Percentiles rank a stretch among this genome's conserved stretches.
phyloP scores from a whole-genome alignment of 495 filamentous ascomycete species.

The Tuber umbilicatum region DNA sequence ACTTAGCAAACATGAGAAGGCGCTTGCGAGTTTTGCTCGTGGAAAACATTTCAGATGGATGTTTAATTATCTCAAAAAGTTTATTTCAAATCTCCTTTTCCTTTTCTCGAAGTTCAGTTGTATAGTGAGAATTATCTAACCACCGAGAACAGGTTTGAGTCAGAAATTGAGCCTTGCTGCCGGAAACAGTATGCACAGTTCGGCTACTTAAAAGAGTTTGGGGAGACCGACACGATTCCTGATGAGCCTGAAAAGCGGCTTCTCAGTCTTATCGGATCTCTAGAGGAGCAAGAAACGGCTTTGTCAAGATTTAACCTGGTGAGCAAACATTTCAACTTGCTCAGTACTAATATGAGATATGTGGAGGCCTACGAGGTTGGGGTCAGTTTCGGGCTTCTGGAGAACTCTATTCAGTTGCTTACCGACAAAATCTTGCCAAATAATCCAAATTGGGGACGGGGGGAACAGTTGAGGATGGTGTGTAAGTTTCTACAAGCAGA shows the following conservation, averaged over 20 bases:
- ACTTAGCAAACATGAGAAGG: slow-evolving; percentile 15
- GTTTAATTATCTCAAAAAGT: slow-evolving; percentile 11
- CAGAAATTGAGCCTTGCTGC: slow-evolving; percentile 12
- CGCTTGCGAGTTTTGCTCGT: slow-evolving; percentile 13
- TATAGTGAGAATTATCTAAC: background rate
- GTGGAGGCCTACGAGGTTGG: slow-evolving; percentile 20
- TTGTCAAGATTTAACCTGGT: slow-evolving; percentile 16
- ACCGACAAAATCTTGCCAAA: background rate
- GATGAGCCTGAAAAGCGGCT: background rate
- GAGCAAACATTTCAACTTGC: slow-evolving; percentile 18
- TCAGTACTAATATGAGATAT: background rate
- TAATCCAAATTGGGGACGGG: background rate
- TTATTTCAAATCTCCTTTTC: background rate
- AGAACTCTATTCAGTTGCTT: slow-evolving; percentile 9
- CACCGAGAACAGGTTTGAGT: background rate
- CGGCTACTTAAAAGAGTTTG: slow-evolving; percentile 5
- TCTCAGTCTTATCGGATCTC: background rate
- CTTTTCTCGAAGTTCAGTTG: background rate
- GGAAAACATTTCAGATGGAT: slow-evolving; percentile 4
- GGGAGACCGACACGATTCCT: background rate
- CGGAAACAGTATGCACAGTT: slow-evolving; percentile 16
- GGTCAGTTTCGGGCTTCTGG: slow-evolving; percentile 7
- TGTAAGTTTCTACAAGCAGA: slow-evolving; percentile 15
- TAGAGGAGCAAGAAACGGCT: background rate
- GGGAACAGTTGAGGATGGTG: background rate